These are phyloP conservation scores for Coemansia sp. DNA, from an alignment of 192 early-diverging fungal genomes.

Conservation along the genomic window DNA sequence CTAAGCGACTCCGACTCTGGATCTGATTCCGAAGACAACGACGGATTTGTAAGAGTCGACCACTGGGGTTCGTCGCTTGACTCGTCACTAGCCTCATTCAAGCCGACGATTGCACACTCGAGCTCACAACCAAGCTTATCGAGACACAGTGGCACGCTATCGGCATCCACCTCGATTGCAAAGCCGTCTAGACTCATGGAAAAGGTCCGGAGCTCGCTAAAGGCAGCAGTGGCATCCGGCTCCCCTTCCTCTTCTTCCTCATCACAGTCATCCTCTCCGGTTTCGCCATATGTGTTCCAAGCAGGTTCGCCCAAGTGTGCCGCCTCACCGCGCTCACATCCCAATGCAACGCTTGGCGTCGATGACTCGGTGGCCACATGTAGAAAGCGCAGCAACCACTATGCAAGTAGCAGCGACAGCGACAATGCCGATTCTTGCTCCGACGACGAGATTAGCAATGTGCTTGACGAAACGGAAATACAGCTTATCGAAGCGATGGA, in stretches of 20 bases:
- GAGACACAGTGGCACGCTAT: neutral
- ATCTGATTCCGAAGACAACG: slow-evolving; percentile 49
- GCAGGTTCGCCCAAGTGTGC: neutral
- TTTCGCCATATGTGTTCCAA: neutral
- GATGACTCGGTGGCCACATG: neutral
- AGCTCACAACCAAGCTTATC: slow-evolving; percentile 8
- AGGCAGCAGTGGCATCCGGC: slow-evolving; percentile 9
- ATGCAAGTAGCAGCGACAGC: slow-evolving; percentile 4
- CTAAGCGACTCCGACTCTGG: slow-evolving; percentile 22
- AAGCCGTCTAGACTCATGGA: slow-evolving; percentile 21
- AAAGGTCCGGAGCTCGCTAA: slow-evolving; percentile 28
- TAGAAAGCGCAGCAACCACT: neutral
- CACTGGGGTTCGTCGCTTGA: slow-evolving; percentile 36
- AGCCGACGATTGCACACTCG: slow-evolving; percentile 30
- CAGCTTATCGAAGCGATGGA: slow-evolving; percentile 55
- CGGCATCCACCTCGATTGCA: slow-evolving; percentile 1
- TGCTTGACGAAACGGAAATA: slow-evolving; percentile 51
- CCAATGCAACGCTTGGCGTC: neutral
- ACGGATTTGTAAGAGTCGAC: slow-evolving; percentile 50
- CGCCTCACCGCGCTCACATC: neutral
- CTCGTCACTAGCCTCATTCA: slow-evolving; percentile 25
- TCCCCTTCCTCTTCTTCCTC: slow-evolving; percentile 5
- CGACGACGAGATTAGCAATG: slow-evolving; percentile 49
- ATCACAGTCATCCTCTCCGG: neutral
- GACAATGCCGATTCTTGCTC: slow-evolving; percentile 31